A percentile compares a stretch with the other conserved stretches of the same genome.
phyloP scores from a whole-genome alignment of 2,329 filamentous ascomycete species.

The Pseudopithomyces maydicus region DNA sequence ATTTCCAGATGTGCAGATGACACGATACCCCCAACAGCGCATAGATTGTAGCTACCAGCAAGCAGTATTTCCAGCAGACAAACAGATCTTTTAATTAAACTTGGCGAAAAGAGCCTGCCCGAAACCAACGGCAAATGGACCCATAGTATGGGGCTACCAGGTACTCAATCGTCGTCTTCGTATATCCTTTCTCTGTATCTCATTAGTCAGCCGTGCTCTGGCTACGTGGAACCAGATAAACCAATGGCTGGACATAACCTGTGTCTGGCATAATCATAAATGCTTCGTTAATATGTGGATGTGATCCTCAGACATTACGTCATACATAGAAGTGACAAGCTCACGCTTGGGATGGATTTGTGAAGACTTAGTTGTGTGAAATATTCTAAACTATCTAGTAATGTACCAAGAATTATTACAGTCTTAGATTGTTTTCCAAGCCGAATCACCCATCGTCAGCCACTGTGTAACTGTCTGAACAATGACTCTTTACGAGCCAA shows the following conservation, averaged over 20 bases:
- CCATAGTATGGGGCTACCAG: constrained; percentile 1
- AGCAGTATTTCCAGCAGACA: too few relatives aligned
- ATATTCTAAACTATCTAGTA: too few relatives aligned
- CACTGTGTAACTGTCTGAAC: constrained; percentile 6
- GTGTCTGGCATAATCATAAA: not conserved
- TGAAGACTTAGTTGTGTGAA: too few relatives aligned
- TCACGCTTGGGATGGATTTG: too few relatives aligned
- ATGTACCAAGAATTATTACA: too few relatives aligned
- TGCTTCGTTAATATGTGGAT: constrained; percentile 1
- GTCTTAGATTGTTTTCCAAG: too few relatives aligned
- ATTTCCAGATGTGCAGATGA: constrained; percentile 1
- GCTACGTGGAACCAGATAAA: constrained; percentile 1
- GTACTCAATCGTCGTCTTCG: constrained; percentile 1
- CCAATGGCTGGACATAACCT: not conserved
- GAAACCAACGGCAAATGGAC: not conserved
- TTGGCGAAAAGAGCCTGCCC: not conserved
- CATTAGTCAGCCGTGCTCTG: not conserved
- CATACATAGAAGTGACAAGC: constrained; percentile 1
- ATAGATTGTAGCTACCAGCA: too few relatives aligned
- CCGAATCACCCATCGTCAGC: constrained; percentile 5
- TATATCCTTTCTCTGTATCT: constrained; percentile 1
- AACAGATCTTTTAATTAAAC: not conserved
- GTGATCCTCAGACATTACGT: constrained; percentile 1
- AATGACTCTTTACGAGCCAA: constrained; percentile 1
- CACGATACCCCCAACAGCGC: not conserved